Conservation (phyloP, 2,329 filamentous ascomycete species). For the Hirsutella thompsonii region DNA sequence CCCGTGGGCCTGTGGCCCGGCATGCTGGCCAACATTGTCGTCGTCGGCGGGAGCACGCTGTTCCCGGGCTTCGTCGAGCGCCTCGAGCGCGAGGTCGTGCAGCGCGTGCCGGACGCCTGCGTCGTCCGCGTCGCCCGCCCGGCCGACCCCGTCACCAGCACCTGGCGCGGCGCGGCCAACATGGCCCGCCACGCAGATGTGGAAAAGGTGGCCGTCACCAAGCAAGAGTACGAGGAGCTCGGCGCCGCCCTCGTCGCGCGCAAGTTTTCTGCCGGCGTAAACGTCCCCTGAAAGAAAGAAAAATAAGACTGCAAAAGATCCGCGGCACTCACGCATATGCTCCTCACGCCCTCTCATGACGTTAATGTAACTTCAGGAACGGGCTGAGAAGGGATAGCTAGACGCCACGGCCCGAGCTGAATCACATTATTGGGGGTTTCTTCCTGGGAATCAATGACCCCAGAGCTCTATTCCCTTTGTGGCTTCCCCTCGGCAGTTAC, state of each 20-base stretch:
- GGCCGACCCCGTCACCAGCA: conserved; percentile 61
- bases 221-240: conserved; percentile 80
- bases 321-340: too few relatives aligned
- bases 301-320: too few relatives aligned
- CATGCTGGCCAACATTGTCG: conserved; percentile 73
- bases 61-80: conserved; percentile 74
- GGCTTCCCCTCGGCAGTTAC: too few relatives aligned
- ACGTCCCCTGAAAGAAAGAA: conserved; percentile 5
- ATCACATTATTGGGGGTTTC: too few relatives aligned
- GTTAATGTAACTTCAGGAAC: too few relatives aligned
- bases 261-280: conserved; percentile 40
- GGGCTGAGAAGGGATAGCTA: too few relatives aligned
- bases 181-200: conserved; percentile 60
- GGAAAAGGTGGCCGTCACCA: conserved; percentile 61
- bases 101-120: conserved; percentile 63
- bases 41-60: conserved; percentile 75
- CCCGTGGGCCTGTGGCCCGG: conserved; percentile 77
- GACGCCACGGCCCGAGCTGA: too few relatives aligned
- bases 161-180: conserved; percentile 75
- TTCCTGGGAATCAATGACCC: too few relatives aligned
- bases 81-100: conserved; percentile 61
- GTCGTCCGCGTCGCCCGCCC: conserved; percentile 60
- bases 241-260: conserved; percentile 63
- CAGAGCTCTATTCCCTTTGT: too few relatives aligned
- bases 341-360: too few relatives aligned